A percentile compares a stretch with the other conserved stretches of the same genome.
Conservation (phyloP, 495 filamentous ascomycete genomes). For the Neurospora intermedia region DNA sequence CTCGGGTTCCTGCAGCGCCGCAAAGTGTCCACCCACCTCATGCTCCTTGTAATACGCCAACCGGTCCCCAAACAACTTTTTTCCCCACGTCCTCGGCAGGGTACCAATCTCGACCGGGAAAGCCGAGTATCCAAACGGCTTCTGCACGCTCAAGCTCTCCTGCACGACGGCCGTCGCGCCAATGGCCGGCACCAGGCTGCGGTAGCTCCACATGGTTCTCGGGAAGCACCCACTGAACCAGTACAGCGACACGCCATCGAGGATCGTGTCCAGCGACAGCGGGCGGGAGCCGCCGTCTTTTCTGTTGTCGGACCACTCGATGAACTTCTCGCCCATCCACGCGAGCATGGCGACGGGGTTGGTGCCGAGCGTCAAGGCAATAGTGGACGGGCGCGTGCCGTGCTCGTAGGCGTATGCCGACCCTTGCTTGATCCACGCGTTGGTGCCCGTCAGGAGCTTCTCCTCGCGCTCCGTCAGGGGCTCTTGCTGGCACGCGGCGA, state of each 20-base stretch:
- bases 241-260: constrained; percentile 48
- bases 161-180: constrained; percentile 16
- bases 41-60: constrained; percentile 35
- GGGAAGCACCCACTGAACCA: constrained; percentile 55
- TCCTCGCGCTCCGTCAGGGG: constrained; percentile 9
- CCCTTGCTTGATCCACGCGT: constrained; percentile 21
- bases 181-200: constrained; percentile 29
- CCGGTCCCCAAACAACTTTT: constrained; percentile 23
- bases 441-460: not conserved
- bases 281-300: constrained; percentile 11
- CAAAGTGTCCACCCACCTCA: constrained; percentile 55
- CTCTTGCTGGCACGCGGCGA: constrained; percentile 5
- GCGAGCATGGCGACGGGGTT: constrained; percentile 54
- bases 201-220: constrained; percentile 40
- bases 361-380: constrained; percentile 44
- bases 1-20: constrained; percentile 46
- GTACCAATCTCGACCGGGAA: constrained; percentile 47
- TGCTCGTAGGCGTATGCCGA: constrained; percentile 47
- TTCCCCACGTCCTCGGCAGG: constrained; percentile 40
- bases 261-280: constrained; percentile 42
- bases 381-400: constrained; percentile 48
- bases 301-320: constrained; percentile 47
- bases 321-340: constrained; percentile 61
- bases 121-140: constrained; percentile 48
- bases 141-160: constrained; percentile 31